Base-by-base conservation (phyloP, 768 basidiomycete species). In the Trametes gibbosa region DNA sequence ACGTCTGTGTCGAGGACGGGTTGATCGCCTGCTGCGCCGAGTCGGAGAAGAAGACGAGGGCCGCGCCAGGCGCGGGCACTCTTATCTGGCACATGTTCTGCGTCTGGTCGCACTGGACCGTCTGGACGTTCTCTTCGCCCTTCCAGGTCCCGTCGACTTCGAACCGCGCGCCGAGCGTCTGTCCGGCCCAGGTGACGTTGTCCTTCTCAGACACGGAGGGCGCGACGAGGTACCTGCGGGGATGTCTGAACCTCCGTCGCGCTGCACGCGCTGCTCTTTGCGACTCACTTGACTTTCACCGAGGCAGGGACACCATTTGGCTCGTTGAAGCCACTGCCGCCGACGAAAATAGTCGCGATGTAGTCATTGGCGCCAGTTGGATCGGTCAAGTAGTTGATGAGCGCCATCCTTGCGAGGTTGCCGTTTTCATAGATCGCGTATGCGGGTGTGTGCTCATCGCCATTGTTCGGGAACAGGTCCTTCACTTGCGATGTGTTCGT, bases 31-130 rank as follows among this genome's bases (percentile, higher is more conserved):
- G 58, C 40, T 77, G 65, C 7, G 79, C 77, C 27, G 69, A 58
- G 53, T 77, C 70, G 9, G 74, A 79, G 41, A 92, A 74, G 76
- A 89, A 90, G 57, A 92, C 87, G 42, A 92, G 76, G 1, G 89
- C 89, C 60, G 87, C 85, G 37, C 82, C 83, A 0, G 91, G 90
- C 2, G 89, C 87, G 41, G 81, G 79, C 35, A 92, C 81, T 13
- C 76, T 77, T 50, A 92, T 74, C 25, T 70, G 61, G 71, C 91
- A 92, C 0, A 75, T 74, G 64, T 82, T 81, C 56, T 73, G 72
- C 5, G 68, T 66, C 43, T 74, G 70, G 45, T 75, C 70, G 64
- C 78, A 81, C 4, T 63, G 54, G 35, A 79, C 70, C 2, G 71
- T 75, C 27, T 70, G 53, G 10, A 77, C 75, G 17, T 61, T 48